These are phyloP conservation scores for Ambrosiella beaveri DNA, from an alignment of 2,329 filamentous ascomycete species.

Conservation along the genomic window DNA sequence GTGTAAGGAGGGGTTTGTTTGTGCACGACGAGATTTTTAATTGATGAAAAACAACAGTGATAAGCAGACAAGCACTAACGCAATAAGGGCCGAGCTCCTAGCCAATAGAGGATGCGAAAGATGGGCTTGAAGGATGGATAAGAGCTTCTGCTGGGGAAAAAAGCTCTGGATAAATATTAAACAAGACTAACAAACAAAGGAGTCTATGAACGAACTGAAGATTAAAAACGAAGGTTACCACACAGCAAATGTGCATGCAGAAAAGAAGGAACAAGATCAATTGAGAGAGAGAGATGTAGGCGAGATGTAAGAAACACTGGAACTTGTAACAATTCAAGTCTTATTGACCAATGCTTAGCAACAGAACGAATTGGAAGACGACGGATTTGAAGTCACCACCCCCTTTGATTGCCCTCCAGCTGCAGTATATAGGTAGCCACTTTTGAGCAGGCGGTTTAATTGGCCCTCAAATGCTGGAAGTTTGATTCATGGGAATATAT, in stretches of 20 bases:
- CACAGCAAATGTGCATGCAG: background rate
- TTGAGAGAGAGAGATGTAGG: background rate
- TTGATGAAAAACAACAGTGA: conserved; percentile 6
- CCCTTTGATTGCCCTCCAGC: background rate
- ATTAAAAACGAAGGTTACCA: background rate
- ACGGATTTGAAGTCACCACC: background rate
- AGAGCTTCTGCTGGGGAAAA: background rate
- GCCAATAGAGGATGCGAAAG: conserved; percentile 5
- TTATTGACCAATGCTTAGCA: conserved; percentile 8
- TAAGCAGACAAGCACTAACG: background rate
- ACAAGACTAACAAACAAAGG: conserved; percentile 7
- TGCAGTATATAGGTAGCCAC: background rate
- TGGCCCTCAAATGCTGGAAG: too few species aligned
- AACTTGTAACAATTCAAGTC: conserved; percentile 1
- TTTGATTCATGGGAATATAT: too few species aligned
- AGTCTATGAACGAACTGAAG: conserved; percentile 3
- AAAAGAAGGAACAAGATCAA: conserved; percentile 2
- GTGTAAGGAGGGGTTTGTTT: conserved; percentile 11
- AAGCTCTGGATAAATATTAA: conserved; percentile 12
- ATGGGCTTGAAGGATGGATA: background rate
- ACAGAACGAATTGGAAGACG: conserved; percentile 6
- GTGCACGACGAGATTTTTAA: background rate
- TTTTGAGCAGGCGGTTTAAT: too few species aligned
- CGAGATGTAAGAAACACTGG: conserved; percentile 3
- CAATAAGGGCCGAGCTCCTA: conserved; percentile 8